A percentile compares a stretch with the other conserved stretches of the same genome.
Conservation (phyloP, 805 yeast genomes). For the Jamesozyma lodderae region DNA sequence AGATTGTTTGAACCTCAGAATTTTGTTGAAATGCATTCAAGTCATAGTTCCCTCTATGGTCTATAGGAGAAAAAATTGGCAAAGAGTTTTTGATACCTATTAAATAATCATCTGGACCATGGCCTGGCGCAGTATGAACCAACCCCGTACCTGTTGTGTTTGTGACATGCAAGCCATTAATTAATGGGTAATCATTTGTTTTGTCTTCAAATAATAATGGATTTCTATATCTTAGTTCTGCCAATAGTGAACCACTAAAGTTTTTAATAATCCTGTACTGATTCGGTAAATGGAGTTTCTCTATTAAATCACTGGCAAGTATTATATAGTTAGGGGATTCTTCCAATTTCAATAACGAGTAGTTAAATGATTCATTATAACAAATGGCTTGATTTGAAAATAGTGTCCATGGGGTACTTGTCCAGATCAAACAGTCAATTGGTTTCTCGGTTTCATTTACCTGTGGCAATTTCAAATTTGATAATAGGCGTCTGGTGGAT, state of each 20-base stretch:
- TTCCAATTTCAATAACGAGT: slow-evolving; percentile 39
- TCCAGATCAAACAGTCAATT: slow-evolving; percentile 64
- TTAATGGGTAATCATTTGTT: slow-evolving; percentile 37
- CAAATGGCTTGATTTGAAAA: slow-evolving; percentile 82
- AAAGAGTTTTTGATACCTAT: slow-evolving; percentile 53
- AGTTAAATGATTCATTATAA: slow-evolving; percentile 48
- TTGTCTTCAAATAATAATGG: slow-evolving; percentile 39
- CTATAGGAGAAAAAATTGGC: slow-evolving; percentile 66
- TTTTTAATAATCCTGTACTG: slow-evolving; percentile 14
- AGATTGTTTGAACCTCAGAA: slow-evolving; percentile 4
- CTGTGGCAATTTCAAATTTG: slow-evolving; percentile 4
- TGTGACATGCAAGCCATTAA: slow-evolving; percentile 78
- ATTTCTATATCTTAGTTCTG: slow-evolving; percentile 42
- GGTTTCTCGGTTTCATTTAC: slow-evolving; percentile 3
- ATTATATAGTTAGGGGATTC: slow-evolving; percentile 38
- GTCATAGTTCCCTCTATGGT: slow-evolving; percentile 61
- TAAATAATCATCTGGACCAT: slow-evolving; percentile 87
- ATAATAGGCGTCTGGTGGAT: slow-evolving; percentile 9
- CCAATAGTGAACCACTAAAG: slow-evolving; percentile 37
- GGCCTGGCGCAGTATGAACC: slow-evolving; percentile 97
- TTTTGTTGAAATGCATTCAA: slow-evolving; percentile 33
- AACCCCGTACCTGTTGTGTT: slow-evolving; percentile 83
- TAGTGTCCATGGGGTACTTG: slow-evolving; percentile 97
- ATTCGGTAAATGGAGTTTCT: slow-evolving; percentile 24
- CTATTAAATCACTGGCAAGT: slow-evolving; percentile 46